phyloP scores from a whole-genome alignment of 2,329 filamentous ascomycete species.

The Hymenoscyphus infarciens region DNA sequence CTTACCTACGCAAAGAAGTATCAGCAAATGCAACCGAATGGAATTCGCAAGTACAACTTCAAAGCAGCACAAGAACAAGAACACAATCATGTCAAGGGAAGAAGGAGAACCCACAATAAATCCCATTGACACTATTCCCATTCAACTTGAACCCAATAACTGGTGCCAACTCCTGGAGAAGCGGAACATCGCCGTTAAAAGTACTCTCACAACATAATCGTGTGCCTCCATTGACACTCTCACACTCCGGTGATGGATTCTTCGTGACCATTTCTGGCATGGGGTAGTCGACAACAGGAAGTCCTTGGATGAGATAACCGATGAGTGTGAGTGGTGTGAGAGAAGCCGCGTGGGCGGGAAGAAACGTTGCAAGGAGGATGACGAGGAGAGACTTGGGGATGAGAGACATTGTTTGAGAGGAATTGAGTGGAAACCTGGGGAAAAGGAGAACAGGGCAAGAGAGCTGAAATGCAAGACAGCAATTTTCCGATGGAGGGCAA shows the following conservation, averaged over 20 bases:
- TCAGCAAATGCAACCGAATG: background rate
- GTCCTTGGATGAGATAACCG: conserved; percentile 4
- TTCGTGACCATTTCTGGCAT: conserved; percentile 15
- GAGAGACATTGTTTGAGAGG: background rate
- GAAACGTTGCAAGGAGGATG: background rate
- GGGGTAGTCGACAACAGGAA: conserved; percentile 8
- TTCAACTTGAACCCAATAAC: conserved; percentile 18
- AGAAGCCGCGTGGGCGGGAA: background rate
- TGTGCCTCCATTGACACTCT: conserved; percentile 18
- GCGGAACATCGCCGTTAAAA: conserved; percentile 21
- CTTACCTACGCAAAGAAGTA: background rate
- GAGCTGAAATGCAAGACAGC: background rate
- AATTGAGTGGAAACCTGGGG: background rate
- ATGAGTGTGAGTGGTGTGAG: conserved; percentile 11
- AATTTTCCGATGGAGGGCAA: background rate
- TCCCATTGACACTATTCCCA: conserved; percentile 21
- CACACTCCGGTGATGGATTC: conserved; percentile 17
- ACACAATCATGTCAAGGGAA: background rate
- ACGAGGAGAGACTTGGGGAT: background rate
- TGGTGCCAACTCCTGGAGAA: conserved; percentile 18
- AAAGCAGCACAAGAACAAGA: too few relatives aligned
- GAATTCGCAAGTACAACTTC: too few relatives aligned
- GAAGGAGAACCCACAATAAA: conserved; percentile 18
- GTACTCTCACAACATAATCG: conserved; percentile 20
- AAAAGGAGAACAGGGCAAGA: background rate